These are phyloP conservation scores for Blastobotrys muscicola DNA, from an alignment of 805 yeast species.

Conservation along the genomic window DNA sequence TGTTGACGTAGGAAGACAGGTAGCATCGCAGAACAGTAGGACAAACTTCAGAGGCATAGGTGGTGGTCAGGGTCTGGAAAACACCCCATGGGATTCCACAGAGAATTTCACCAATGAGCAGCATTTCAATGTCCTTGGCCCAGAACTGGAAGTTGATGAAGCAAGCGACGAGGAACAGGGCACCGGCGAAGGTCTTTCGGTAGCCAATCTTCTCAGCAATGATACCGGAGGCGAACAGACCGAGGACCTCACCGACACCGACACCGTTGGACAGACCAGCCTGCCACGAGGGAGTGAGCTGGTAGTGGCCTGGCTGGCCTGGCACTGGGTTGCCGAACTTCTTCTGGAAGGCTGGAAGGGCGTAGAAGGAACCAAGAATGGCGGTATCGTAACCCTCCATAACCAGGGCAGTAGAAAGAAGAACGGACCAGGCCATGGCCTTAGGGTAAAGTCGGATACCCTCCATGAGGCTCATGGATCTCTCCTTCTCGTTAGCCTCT, in stretches of 20 bases:
- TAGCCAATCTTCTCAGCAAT: slow-evolving; percentile 39
- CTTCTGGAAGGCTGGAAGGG: slow-evolving; percentile 34
- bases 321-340: slow-evolving; percentile 30
- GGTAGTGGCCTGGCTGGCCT: slow-evolving; percentile 6
- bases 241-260: slow-evolving; percentile 35
- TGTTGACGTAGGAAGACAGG: slow-evolving; percentile 40
- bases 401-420: slow-evolving; percentile 34
- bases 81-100: slow-evolving; percentile 42
- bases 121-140: slow-evolving; percentile 30
- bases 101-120: slow-evolving; percentile 31
- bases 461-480: slow-evolving; percentile 11
- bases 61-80: slow-evolving; percentile 39
- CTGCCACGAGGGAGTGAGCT: slow-evolving; percentile 17
- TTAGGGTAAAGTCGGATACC: slow-evolving; percentile 29
- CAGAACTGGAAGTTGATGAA: slow-evolving; percentile 40
- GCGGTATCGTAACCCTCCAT: slow-evolving; percentile 43
- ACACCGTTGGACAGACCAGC: slow-evolving; percentile 15
- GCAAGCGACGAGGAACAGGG: slow-evolving; percentile 27
- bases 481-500: slow-evolving; percentile 11
- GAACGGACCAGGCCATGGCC: slow-evolving; percentile 38
- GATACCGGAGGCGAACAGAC: slow-evolving; percentile 37
- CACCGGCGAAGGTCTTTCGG: slow-evolving; percentile 32
- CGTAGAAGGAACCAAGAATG: slow-evolving; percentile 35
- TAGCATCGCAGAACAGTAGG: slow-evolving; percentile 42
- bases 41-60: slow-evolving; percentile 48